Percentiles rank a stretch among this genome's conserved stretches.
phyloP scores from a whole-genome alignment of 2,329 filamentous ascomycete genomes.

The Talaromyces marneffei region DNA sequence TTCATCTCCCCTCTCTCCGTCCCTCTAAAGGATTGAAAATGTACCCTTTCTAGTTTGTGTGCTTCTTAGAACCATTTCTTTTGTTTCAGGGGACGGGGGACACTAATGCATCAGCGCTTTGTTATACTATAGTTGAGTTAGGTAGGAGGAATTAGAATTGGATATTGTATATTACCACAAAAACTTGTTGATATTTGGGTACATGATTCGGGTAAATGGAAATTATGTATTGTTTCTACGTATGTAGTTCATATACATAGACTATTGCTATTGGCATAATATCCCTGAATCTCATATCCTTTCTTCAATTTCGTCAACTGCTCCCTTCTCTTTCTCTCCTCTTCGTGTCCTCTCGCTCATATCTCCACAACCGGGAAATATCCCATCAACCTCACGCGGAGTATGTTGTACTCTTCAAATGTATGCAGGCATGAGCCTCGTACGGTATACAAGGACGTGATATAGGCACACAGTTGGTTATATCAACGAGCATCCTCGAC shows the following conservation, averaged over 20 bases:
- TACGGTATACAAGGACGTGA: background rate
- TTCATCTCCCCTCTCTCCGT: background rate
- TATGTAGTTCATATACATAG: background rate
- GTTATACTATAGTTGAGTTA: background rate
- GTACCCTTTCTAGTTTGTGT: background rate
- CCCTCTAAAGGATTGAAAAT: background rate
- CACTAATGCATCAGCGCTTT: constrained; percentile 2
- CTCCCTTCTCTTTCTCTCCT: background rate
- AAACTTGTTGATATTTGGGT: background rate
- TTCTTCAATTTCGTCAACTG: background rate
- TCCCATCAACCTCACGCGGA: background rate
- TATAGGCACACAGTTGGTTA: background rate
- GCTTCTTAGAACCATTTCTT: background rate
- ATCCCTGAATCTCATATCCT: background rate
- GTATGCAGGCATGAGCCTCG: background rate
- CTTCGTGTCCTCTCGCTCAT: background rate
- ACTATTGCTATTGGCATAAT: background rate
- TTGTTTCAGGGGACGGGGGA: background rate
- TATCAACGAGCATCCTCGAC: background rate
- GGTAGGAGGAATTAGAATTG: background rate
- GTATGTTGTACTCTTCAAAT: background rate
- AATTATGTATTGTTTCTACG: background rate
- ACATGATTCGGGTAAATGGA: background rate
- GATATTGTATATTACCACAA: constrained; percentile 2
- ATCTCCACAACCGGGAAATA: background rate